Percentiles rank a stretch among this genome's conserved stretches.
phyloP scores from a whole-genome alignment of 129 eudicot genomes.

The Ambrosia trifida region DNA sequence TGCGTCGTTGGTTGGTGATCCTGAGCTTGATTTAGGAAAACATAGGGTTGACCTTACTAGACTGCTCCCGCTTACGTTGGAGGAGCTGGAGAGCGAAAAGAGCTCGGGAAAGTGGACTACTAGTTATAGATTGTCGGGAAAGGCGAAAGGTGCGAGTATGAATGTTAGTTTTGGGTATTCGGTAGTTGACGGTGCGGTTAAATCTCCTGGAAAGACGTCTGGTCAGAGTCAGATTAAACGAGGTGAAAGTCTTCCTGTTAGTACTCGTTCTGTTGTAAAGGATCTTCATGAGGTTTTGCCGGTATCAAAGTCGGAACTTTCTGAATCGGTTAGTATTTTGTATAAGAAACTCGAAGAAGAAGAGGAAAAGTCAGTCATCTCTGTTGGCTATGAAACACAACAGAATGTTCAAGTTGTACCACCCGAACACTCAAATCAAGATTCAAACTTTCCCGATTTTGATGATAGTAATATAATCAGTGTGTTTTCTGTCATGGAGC shows the following conservation, averaged over 20 bases:
- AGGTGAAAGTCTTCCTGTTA: slow-evolving; percentile 61
- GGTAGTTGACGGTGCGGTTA: slow-evolving; percentile 32
- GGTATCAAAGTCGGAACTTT: slow-evolving; percentile 45
- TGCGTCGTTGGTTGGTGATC: slow-evolving; percentile 53
- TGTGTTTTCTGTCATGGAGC: slow-evolving; percentile 47
- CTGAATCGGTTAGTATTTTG: slow-evolving; percentile 57
- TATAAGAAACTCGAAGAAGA: slow-evolving; percentile 74
- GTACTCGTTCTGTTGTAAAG: slow-evolving; percentile 50
- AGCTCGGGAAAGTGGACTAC: slow-evolving; percentile 93
- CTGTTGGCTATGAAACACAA: slow-evolving; percentile 41
- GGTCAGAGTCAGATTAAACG: slow-evolving; percentile 45
- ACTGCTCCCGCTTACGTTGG: slow-evolving; percentile 83
- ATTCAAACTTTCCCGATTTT: slow-evolving; percentile 25
- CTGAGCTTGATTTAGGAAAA: slow-evolving; percentile 85
- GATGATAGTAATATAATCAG: slow-evolving; percentile 29
- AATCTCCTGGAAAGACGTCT: slow-evolving; percentile 30
- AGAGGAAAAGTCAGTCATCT: slow-evolving; percentile 46
- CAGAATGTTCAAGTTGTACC: slow-evolving; percentile 32
- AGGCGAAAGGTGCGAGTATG: slow-evolving; percentile 75
- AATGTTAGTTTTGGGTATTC: slow-evolving; percentile 87
- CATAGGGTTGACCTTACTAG: slow-evolving; percentile 87
- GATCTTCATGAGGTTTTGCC: slow-evolving; percentile 96
- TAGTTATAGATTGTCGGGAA: slow-evolving; percentile 68
- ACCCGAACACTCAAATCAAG: slow-evolving; percentile 35
- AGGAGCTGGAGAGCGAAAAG: slow-evolving; percentile 86